Conservation (phyloP, 202 grass and related monocot species). For the Zoysia matrella region DNA sequence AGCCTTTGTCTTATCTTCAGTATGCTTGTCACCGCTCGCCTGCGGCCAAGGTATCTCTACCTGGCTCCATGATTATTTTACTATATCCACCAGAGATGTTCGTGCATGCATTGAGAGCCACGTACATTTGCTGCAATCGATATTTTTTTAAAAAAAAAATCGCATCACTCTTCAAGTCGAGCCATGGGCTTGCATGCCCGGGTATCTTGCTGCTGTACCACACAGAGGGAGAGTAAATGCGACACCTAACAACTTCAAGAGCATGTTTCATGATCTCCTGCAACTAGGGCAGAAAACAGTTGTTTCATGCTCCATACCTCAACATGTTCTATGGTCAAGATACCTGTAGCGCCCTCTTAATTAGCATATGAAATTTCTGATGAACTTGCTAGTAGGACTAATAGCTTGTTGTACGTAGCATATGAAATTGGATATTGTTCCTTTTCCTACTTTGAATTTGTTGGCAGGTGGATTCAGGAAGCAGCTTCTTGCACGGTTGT, state of each 20-base stretch:
- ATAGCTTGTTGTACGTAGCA: too few species aligned
- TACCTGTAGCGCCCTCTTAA: too few species aligned
- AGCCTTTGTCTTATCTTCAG: background rate
- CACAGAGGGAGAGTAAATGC: conserved; percentile 58
- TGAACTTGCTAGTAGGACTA: too few species aligned
- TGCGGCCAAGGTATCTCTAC: conserved; percentile 31
- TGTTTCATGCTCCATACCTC: background rate
- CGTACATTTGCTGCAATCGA: background rate
- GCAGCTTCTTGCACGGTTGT: too few species aligned
- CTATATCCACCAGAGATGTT: conserved; percentile 33
- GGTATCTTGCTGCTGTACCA: conserved; percentile 36
- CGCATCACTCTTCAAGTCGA: conserved; percentile 11
- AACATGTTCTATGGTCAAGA: too few species aligned
- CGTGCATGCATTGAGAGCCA: conserved; percentile 3
- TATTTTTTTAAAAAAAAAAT: background rate
- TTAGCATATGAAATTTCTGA: too few species aligned
- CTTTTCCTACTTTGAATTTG: too few species aligned
- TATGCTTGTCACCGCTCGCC: conserved; percentile 3
- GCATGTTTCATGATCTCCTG: conserved; percentile 44
- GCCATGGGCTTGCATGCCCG: conserved; percentile 1
- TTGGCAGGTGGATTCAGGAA: too few species aligned
- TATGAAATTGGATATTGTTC: too few species aligned
- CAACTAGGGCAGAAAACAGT: background rate
- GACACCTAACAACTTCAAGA: conserved; percentile 53
- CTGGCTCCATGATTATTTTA: conserved; percentile 46